These are phyloP conservation scores for Jamesozyma rosinii DNA, from an alignment of 805 yeast genomes.

Conservation along the genomic window DNA sequence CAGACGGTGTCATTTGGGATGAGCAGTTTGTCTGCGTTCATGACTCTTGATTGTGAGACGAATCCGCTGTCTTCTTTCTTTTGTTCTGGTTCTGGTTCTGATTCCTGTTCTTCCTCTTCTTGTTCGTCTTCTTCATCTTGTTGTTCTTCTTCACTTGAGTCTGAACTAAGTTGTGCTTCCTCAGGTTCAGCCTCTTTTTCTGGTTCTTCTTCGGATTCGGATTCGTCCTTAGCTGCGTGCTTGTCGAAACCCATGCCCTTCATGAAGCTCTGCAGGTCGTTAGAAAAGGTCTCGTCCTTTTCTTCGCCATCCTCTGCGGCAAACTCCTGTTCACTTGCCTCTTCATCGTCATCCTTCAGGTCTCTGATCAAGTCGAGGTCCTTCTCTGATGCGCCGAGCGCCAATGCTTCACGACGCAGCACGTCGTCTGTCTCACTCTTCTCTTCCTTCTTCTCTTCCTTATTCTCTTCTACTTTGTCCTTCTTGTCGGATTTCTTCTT, in stretches of 20 bases:
- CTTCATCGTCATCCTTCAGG: constrained; percentile 41
- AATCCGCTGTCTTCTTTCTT: constrained; percentile 23
- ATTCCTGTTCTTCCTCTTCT: constrained; percentile 20
- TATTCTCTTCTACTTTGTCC: constrained; percentile 7
- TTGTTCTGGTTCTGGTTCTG: constrained; percentile 18
- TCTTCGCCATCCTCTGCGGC: constrained; percentile 28
- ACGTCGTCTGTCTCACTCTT: constrained; percentile 14
- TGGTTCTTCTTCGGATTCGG: constrained; percentile 23
- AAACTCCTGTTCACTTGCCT: constrained; percentile 35
- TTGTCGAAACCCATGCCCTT: constrained; percentile 54
- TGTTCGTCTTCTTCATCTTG: constrained; percentile 26
- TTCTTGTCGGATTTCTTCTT: constrained; percentile 8
- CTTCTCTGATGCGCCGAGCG: constrained; percentile 79
- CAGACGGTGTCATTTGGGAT: constrained; percentile 64
- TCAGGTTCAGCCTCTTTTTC: constrained; percentile 14
- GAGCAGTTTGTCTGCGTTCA: constrained; percentile 45
- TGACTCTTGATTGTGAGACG: constrained; percentile 32
- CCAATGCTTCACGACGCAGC: constrained; percentile 64
- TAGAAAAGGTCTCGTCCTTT: constrained; percentile 32
- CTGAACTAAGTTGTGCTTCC: constrained; percentile 10
- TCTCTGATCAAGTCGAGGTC: constrained; percentile 60
- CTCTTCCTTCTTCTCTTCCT: constrained; percentile 10
- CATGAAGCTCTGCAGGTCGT: constrained; percentile 55
- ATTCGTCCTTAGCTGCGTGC: constrained; percentile 28
- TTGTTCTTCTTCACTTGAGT: constrained; percentile 18